Percentiles rank a stretch among this genome's conserved stretches.
Evolutionary conservation across 164 flowering plant genomes (phyloP).

Genomic region (Berberis thunbergii): DNA sequence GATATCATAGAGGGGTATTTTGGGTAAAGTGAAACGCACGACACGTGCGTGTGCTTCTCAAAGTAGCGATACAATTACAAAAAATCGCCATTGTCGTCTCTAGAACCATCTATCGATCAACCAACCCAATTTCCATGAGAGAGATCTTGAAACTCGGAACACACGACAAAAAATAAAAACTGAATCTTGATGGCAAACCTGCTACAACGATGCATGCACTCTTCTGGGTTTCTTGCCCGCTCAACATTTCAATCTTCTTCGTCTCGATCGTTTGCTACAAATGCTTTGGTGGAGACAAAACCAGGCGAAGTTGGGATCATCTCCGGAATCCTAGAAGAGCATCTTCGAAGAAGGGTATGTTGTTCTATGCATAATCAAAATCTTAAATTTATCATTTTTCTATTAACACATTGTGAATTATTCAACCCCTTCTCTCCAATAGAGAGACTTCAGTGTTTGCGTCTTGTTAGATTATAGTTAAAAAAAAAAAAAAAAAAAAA

Average conservation of each 20-base stretch:
- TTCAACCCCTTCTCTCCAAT: neutral
- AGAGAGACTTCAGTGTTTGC: no score
- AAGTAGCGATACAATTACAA: no score
- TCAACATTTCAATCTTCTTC: slow-evolving; percentile 4
- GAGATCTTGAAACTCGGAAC: no score
- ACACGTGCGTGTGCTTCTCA: no score
- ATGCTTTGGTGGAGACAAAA: slow-evolving; percentile 46
- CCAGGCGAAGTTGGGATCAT: slow-evolving; percentile 64
- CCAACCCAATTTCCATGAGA: no score
- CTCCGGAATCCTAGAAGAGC: slow-evolving; percentile 62
- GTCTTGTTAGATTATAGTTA: no score
- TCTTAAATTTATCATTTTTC: neutral
- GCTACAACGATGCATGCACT: neutral
- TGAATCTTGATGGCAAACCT: neutral
- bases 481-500: no score
- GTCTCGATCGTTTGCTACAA: slow-evolving; percentile 33
- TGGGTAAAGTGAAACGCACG: no score
- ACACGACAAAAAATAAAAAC: no score
- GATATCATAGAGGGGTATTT: no score
- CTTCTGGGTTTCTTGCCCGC: slow-evolving; percentile 5
- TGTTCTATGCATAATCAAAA: neutral
- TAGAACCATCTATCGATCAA: no score
- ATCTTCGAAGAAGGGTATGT: slow-evolving; percentile 44
- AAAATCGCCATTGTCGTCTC: no score
- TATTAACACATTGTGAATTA: neutral